Evolutionary conservation across 2,329 filamentous ascomycete genomes (phyloP), one percentile per base, ranked within the genome.

Genomic region (Lomentospora prolificans): DNA sequence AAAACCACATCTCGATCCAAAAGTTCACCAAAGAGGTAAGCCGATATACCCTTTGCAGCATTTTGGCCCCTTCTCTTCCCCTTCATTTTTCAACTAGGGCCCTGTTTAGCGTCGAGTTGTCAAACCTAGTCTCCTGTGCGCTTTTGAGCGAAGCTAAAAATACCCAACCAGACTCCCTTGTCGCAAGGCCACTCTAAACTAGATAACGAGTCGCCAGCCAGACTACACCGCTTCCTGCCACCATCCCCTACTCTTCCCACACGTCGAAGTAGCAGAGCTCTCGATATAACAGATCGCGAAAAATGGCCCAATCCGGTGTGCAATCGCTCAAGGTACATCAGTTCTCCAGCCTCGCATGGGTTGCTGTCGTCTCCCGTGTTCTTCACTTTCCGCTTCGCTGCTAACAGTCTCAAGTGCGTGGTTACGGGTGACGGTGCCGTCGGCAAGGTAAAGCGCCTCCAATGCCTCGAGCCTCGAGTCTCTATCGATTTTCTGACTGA

Each of bases 351-450:
- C 55, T 48, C 44, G 54, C 30, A n/a, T 12, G 44, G 39, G 31
- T 30, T 46, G 31, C 51, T 33, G n/a, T 46, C 52, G 62, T 59
- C 51, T 51, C 56, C 46, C 50, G 58, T 50, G 50, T 60, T 52
- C 30, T 41, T 22, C 17, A 31, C 55, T 59, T 60, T 58, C 52
- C 58, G 60, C 57, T 55, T 55, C 53, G 54, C 65, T 63, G 64
- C 68, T 71, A 69, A 74, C 67, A 63, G 70, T 68, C 66, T 64
- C 55, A 60, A 36, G 90, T 99, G 94, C 73, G 94, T 99, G 70
- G 94, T 99, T 69, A 97, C 94, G 61, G 94, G 94, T 76, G 94
- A 99, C 73, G 94, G 94, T 89, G 94, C 94, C 70, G 94, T 99
- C 66, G 94, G 94, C 74, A 99, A 99, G 84, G 91, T 96, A 75